Evolutionary conservation across 257 asterid genomes (phyloP).

Genomic region (Plantago elongata): DNA sequence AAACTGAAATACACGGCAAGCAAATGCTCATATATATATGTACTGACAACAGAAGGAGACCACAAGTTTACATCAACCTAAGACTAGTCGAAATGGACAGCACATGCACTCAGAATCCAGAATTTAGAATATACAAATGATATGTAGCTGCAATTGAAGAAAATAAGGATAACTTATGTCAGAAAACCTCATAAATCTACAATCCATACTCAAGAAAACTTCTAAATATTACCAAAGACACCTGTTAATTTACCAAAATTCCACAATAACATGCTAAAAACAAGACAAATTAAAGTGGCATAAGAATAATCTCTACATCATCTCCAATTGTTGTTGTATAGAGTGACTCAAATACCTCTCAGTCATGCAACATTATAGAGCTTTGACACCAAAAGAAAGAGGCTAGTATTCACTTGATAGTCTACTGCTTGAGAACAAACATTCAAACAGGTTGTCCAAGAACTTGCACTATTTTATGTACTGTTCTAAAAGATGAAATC

Average conservation of each 20-base stretch:
- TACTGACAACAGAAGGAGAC: constrained; percentile 27
- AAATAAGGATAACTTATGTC: background rate
- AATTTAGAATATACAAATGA: constrained; percentile 46
- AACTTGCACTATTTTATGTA: too few species aligned
- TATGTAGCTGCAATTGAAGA: constrained; percentile 39
- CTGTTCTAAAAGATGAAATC: too few species aligned
- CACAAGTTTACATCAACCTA: constrained; percentile 35
- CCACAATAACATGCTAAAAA: constrained; percentile 36
- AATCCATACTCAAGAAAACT: background rate
- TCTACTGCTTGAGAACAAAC: too few species aligned
- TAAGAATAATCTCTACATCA: constrained; percentile 43
- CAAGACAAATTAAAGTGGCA: constrained; percentile 51
- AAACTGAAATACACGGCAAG: constrained; percentile 44
- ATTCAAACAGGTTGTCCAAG: too few species aligned
- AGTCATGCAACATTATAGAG: too few species aligned
- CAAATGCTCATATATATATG: constrained; percentile 37
- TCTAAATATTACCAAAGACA: background rate
- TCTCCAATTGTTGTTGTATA: constrained; percentile 35
- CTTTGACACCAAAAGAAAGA: too few species aligned
- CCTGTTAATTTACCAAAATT: constrained; percentile 40
- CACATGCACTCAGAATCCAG: constrained; percentile 51
- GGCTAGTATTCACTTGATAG: too few species aligned
- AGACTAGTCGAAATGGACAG: constrained; percentile 40
- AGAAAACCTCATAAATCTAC: background rate
- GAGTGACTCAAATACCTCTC: constrained; percentile 46